Conservation (phyloP, 2,329 filamentous ascomycete species). For the Ophiostoma fasciatum region DNA sequence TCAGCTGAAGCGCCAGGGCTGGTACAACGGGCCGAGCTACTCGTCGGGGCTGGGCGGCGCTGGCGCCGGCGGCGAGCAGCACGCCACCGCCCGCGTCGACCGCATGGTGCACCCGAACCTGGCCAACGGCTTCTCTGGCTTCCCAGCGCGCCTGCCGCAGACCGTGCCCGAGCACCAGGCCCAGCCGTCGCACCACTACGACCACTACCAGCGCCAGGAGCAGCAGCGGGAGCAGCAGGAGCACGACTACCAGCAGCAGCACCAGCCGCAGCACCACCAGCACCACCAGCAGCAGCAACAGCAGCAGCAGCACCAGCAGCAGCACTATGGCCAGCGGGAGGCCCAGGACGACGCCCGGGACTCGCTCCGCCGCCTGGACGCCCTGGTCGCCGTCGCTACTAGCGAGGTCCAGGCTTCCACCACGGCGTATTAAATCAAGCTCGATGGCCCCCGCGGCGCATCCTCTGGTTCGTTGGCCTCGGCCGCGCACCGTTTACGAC, state of each 20-base stretch:
- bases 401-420: conserved; percentile 8
- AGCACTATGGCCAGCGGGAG: conserved; percentile 3
- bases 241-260: not conserved
- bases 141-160: conserved; percentile 10
- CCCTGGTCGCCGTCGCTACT: conserved; percentile 12
- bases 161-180: conserved; percentile 9
- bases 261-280: not conserved
- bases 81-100: conserved; percentile 28
- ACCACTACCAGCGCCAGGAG: too few species aligned
- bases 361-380: conserved; percentile 10
- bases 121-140: conserved; percentile 11
- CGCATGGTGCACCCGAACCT: conserved; percentile 42
- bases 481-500: not conserved
- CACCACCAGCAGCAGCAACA: not conserved
- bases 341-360: not conserved
- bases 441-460: too few species aligned
- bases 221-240: not conserved
- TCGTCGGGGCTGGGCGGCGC: too few species aligned
- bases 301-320: not conserved
- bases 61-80: conserved; percentile 5
- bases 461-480: not conserved
- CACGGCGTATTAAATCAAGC: conserved; percentile 9
- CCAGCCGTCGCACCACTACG: too few species aligned
- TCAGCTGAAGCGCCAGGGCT: conserved; percentile 52
- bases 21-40: conserved; percentile 45